phyloP scores from a whole-genome alignment of 495 filamentous ascomycete genomes.

The Collariella sp. region DNA sequence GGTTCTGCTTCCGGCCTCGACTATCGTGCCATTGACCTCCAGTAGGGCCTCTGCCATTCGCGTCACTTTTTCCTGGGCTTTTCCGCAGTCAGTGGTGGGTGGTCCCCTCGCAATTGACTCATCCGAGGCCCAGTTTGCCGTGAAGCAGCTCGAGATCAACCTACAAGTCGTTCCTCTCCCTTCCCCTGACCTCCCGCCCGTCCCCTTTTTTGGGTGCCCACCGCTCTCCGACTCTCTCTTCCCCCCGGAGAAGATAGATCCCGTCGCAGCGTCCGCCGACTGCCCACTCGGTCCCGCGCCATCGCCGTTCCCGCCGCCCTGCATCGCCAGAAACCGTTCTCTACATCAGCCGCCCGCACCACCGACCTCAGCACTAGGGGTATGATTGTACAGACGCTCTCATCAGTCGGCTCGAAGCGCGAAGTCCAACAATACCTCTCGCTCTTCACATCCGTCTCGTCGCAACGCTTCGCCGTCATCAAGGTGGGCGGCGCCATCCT shows the following conservation, averaged over 20 bases:
- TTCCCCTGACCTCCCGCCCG: background rate
- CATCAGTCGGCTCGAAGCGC: constrained; percentile 92
- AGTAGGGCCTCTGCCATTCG: constrained; percentile 16
- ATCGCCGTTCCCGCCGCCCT: constrained; percentile 20
- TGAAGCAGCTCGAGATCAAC: constrained; percentile 4
- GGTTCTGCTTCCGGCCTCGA: constrained; percentile 10
- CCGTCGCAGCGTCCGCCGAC: constrained; percentile 33
- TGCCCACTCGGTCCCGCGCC: constrained; percentile 23
- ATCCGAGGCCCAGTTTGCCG: constrained; percentile 9
- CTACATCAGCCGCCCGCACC: constrained; percentile 29
- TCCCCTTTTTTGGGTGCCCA: background rate
- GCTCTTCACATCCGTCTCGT: constrained; percentile 94
- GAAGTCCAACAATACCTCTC: constrained; percentile 98
- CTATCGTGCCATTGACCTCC: constrained; percentile 16
- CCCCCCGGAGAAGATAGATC: background rate
- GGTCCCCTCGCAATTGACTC: constrained; percentile 20
- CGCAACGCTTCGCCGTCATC: constrained; percentile 96
- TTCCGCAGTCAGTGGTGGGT: constrained; percentile 21
- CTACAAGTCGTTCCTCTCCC: background rate
- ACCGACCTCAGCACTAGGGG: constrained; percentile 58
- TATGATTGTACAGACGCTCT: constrained; percentile 88
- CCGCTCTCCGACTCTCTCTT: background rate
- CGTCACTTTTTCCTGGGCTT: constrained; percentile 6
- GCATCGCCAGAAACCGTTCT: constrained; percentile 22
- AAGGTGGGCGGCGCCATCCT: constrained; percentile 98